Evolutionary conservation across 352 stramenopile genomes (phyloP), one percentile per base, ranked within the genome.

Genomic region (Phytophthora vignae): DNA sequence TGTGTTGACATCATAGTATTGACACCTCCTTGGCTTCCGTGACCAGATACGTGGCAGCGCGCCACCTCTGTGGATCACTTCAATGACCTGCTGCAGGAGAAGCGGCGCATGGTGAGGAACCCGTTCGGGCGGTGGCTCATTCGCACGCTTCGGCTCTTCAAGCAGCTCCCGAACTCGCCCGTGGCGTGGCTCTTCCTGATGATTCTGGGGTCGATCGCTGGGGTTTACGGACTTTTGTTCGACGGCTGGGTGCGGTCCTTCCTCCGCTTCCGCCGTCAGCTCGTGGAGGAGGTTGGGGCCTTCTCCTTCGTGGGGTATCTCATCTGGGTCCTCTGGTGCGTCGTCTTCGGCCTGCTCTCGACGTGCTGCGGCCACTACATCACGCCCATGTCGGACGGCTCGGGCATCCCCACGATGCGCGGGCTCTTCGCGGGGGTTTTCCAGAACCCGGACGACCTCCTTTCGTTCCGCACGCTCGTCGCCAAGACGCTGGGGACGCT

Each of bases 351-450:
- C 9, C 40, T 89, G 48, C 58, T 94, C n/a, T 82, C 85, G 29
- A 93, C 86, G 1, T 83, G 72, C 9, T 91, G 90, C 44, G 81
- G 83, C 1, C 70, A 90, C 29, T 88, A 86, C 50, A 76, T 90
- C 29, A 81, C 84, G 14, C 74, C 79, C 0, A 78, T 82, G 29
- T 90, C 87, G 15, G 88, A 96, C 42, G 88, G 88, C 25, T 94
- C 88, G 10, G 88, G 88, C 9, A 90, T 96, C 21, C 88, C 88
- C 0, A 87, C 81, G 5, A 94, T 96, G 87, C 85, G 87, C 15
- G 88, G 85, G 22, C 76, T 96, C n/a, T 92, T 94, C 33, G 87
- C 88, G 7, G 88, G 88, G 17, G 84, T 93, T 9, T 91, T 90
- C 58, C 87, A 94, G 64, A 92, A 92, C 60, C 87, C 85, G 11